phyloP scores from a whole-genome alignment of 257 asterid genomes.

The Craterostigma plantagineum region DNA sequence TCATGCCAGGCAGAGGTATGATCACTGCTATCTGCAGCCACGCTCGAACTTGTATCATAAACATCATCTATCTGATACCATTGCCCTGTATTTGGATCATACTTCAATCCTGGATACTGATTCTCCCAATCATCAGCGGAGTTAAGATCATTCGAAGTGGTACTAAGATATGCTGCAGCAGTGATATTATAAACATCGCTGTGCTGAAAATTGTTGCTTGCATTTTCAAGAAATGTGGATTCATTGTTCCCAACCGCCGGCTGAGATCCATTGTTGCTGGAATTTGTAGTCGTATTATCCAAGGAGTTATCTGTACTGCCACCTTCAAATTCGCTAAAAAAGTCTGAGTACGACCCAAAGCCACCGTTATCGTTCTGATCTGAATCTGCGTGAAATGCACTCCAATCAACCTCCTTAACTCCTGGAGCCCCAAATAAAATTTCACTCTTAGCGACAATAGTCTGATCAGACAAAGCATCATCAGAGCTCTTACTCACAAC shows the following conservation, averaged over 20 bases:
- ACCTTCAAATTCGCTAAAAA: constrained; percentile 44
- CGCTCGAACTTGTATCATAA: constrained; percentile 17
- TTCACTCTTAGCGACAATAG: constrained; percentile 9
- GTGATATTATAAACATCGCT: constrained; percentile 20
- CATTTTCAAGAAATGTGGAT: constrained; percentile 16
- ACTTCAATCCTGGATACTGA: constrained; percentile 86
- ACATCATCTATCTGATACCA: constrained; percentile 65
- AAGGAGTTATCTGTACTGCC: too few species aligned
- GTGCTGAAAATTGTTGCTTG: constrained; percentile 13
- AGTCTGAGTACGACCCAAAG: constrained; percentile 76
- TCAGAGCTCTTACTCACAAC: constrained; percentile 12
- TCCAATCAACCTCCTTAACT: constrained; percentile 84
- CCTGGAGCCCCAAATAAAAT: constrained; percentile 32
- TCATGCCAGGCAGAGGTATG: too few species aligned
- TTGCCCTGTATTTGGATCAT: constrained; percentile 47
- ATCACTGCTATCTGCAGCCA: constrained; percentile 16
- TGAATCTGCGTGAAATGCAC: constrained; percentile 42
- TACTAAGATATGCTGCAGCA: constrained; percentile 24
- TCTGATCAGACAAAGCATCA: constrained; percentile 14
- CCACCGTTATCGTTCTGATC: constrained; percentile 30
- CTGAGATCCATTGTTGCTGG: constrained; percentile 13
- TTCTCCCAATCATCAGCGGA: constrained; percentile 62
- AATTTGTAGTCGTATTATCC: too few species aligned
- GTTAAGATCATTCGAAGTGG: constrained; percentile 28
- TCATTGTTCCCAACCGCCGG: constrained; percentile 17